Base-by-base conservation (phyloP, 371 early-diverging fungal species). In the Mortierella sp. region DNA sequence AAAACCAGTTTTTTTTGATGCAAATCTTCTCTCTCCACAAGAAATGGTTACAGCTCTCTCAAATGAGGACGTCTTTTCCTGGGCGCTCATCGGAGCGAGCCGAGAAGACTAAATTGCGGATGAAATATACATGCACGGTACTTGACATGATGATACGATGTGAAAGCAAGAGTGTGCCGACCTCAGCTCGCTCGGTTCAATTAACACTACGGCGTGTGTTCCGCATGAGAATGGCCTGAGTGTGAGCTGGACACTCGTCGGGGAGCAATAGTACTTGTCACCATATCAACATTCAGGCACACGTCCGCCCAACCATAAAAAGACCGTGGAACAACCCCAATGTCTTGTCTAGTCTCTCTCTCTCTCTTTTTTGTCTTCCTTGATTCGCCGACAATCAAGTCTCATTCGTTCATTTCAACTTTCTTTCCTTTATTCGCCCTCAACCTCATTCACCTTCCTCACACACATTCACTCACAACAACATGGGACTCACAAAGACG, bases 401-500 rank as follows among this genome's bases (percentile, higher is more conserved):
- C 47, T 47, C 60, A 60, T 28, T 28, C 14, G 58, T 26, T 28
- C 60, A 60, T 28, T 60, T 28, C 26, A 28, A 60, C 57, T 21
- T 38, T 13, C 14, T 44, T 44, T 38, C 21, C 48, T 63, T 47
- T 45, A 45, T 47, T 47, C 47, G 26, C 26, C 26, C 11, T 72
- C 73, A 14, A 31, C 63, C 52, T 13, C 42, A 34, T 68, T 50
- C 73, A 47, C 73, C 50, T 38, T 19, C 38, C 50, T 45, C 48
- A 47, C 28, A 28, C 60, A n/a, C 16, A 70, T 26, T 11, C 26
- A 34, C n/a, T 70, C 68, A 28, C 71, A 45, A 28, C 71, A 45
- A 44, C 44, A 85, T 85, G 86, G 80, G 78, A 58, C 74, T 76
- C 52, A 85, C 86, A 74, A 85, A 85, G 82, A 85, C 82, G 21